phyloP scores from a whole-genome alignment of 352 stramenopile genomes.

The Phytopythium oedochilum region DNA sequence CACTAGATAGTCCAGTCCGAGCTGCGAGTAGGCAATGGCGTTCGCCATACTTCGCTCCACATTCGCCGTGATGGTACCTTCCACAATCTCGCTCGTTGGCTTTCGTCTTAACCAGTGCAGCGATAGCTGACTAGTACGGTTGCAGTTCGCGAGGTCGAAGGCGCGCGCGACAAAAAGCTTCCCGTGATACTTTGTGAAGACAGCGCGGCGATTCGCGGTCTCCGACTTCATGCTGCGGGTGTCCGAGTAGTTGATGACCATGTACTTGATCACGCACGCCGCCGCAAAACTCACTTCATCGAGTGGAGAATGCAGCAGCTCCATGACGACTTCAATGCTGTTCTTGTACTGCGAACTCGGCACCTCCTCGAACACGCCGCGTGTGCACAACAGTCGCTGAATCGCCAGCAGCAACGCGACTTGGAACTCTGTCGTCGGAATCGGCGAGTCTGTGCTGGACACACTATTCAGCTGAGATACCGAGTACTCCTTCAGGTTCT shows the following conservation, averaged over 20 bases:
- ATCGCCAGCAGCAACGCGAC: constrained; percentile 74
- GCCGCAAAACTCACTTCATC: constrained; percentile 84
- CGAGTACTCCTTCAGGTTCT: constrained; percentile 83
- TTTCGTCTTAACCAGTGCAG: constrained; percentile 16
- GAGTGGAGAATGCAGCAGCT: constrained; percentile 80
- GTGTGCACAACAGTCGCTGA: constrained; percentile 76
- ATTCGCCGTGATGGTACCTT: constrained; percentile 28
- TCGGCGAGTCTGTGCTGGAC: constrained; percentile 74
- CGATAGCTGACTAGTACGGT: constrained; percentile 27
- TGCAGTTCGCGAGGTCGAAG: constrained; percentile 76
- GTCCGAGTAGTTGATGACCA: constrained; percentile 90
- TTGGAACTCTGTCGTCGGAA: constrained; percentile 80
- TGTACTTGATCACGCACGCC: constrained; percentile 83
- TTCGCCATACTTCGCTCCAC: constrained; percentile 74
- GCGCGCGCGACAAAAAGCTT: constrained; percentile 77
- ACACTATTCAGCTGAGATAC: constrained; percentile 77
- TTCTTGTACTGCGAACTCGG: constrained; percentile 85
- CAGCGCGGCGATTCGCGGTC: constrained; percentile 71
- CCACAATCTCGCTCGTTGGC: constrained; percentile 6
- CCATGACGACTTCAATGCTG: constrained; percentile 83
- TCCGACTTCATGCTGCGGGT: constrained; percentile 83
- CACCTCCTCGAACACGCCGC: constrained; percentile 82
- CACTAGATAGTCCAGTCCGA: constrained; percentile 80
- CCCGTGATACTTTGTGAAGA: constrained; percentile 84
- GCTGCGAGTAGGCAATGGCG: constrained; percentile 72